Percentiles rank a stretch among this genome's conserved stretches.
Evolutionary conservation across 805 yeast genomes (phyloP).

Genomic region (Metschnikowia amazonensis): DNA sequence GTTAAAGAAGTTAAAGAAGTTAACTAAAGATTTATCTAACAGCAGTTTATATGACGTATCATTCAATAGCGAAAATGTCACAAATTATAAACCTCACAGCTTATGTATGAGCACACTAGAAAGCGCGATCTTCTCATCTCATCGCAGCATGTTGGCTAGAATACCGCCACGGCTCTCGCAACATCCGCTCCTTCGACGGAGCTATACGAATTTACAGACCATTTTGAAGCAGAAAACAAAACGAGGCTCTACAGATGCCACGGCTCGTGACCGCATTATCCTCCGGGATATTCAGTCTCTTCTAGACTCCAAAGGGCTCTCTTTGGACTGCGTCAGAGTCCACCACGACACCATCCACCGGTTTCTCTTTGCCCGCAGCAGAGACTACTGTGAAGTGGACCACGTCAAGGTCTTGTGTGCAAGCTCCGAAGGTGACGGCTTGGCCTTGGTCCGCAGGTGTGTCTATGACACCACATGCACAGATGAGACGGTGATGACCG

Average conservation of each 20-base stretch:
- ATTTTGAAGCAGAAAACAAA: slow-evolving; percentile 21
- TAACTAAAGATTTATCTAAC: too few relatives aligned
- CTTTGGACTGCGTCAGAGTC: slow-evolving; percentile 18
- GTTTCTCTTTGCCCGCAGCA: slow-evolving; percentile 22
- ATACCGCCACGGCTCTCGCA: not conserved
- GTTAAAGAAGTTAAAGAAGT: too few relatives aligned
- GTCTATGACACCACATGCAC: slow-evolving; percentile 12
- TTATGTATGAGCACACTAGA: too few relatives aligned
- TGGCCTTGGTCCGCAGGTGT: slow-evolving; percentile 28
- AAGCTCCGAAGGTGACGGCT: slow-evolving; percentile 36
- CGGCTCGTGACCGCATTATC: slow-evolving; percentile 25
- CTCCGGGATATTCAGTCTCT: slow-evolving; percentile 25
- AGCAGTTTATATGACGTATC: too few relatives aligned
- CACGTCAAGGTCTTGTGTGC: slow-evolving; percentile 25
- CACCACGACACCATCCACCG: slow-evolving; percentile 21
- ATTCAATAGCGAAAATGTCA: too few relatives aligned
- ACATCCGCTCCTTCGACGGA: not conserved
- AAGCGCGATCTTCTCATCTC: too few relatives aligned
- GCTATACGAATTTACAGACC: not conserved
- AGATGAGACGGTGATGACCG: slow-evolving; percentile 13
- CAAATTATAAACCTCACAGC: too few relatives aligned
- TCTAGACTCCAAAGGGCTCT: slow-evolving; percentile 11
- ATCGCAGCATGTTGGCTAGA: not conserved
- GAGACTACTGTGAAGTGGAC: slow-evolving; percentile 11
- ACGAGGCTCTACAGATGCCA: slow-evolving; percentile 29